Conservation (phyloP, 805 yeast species). For the Brettanomyces nanus region DNA sequence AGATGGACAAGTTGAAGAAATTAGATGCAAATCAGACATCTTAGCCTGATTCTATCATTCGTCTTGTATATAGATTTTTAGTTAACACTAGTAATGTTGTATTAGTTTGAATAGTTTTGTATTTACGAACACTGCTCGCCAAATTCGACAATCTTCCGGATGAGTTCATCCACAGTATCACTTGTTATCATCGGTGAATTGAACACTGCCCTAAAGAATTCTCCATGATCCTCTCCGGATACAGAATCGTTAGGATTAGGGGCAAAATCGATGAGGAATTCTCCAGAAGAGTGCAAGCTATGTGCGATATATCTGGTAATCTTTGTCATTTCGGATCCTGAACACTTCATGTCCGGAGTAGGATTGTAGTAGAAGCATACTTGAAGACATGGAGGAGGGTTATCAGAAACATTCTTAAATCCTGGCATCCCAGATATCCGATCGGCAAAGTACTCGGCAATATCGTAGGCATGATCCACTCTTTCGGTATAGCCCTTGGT, state of each 20-base stretch:
- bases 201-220: constrained; percentile 79
- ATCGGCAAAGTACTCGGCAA: constrained; percentile 54
- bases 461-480: constrained; percentile 63
- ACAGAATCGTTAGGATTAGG: constrained; percentile 47
- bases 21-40: constrained; percentile 45
- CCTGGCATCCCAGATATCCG: constrained; percentile 31
- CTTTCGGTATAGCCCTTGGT: constrained; percentile 53
- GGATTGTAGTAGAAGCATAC: constrained; percentile 74
- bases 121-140: constrained; percentile 18
- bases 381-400: constrained; percentile 71
- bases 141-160: constrained; percentile 29
- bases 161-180: constrained; percentile 36
- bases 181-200: constrained; percentile 55
- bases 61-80: neutral
- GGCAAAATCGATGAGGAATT: constrained; percentile 69
- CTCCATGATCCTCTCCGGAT: constrained; percentile 45
- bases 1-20: constrained; percentile 60
- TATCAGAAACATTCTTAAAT: constrained; percentile 47
- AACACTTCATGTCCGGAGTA: constrained; percentile 10
- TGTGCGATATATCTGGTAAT: constrained; percentile 56
- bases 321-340: constrained; percentile 36
- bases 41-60: constrained; percentile 7
- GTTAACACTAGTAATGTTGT: neutral
- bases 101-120: neutral
- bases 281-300: constrained; percentile 51